These are phyloP conservation scores for Cryptosporidium bovis DNA, from an alignment of 169 alveolate species.

Conservation along the genomic window DNA sequence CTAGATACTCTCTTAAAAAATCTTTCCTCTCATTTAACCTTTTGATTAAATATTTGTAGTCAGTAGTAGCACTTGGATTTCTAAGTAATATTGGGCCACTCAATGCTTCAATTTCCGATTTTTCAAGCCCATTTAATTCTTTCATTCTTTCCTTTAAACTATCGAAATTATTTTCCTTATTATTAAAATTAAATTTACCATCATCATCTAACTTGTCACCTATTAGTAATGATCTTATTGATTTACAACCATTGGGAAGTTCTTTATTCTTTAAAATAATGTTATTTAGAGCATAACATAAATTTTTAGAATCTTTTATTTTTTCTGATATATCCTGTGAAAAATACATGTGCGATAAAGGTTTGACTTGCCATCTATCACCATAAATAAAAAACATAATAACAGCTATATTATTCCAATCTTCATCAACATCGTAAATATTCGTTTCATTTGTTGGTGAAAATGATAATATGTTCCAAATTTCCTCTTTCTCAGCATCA, in stretches of 20 bases:
- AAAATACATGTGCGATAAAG: constrained; percentile 27
- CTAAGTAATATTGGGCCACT: constrained; percentile 37
- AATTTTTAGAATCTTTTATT: constrained; percentile 41
- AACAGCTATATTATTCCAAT: constrained; percentile 63
- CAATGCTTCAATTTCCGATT: not conserved
- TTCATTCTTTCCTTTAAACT: not conserved
- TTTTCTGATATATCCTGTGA: constrained; percentile 14
- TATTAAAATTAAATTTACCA: not conserved
- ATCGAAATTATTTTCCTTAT: not conserved
- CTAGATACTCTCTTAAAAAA: constrained; percentile 16
- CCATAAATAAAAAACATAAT: constrained; percentile 58
- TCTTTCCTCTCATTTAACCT: constrained; percentile 44
- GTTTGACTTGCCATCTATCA: constrained; percentile 60
- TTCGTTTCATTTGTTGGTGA: constrained; percentile 24
- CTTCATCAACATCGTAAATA: constrained; percentile 39
- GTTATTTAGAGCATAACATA: constrained; percentile 44
- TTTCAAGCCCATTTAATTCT: too few species aligned
- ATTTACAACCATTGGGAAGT: constrained; percentile 38
- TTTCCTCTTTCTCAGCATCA: constrained; percentile 8
- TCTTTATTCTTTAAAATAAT: constrained; percentile 27
- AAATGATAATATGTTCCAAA: constrained; percentile 57
- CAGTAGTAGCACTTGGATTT: constrained; percentile 46
- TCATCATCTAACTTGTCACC: not conserved
- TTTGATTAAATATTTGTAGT: constrained; percentile 27
- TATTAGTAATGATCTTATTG: constrained; percentile 30